Conservation (phyloP, 345 rosid genomes). For the Eucalyptus victrix region DNA sequence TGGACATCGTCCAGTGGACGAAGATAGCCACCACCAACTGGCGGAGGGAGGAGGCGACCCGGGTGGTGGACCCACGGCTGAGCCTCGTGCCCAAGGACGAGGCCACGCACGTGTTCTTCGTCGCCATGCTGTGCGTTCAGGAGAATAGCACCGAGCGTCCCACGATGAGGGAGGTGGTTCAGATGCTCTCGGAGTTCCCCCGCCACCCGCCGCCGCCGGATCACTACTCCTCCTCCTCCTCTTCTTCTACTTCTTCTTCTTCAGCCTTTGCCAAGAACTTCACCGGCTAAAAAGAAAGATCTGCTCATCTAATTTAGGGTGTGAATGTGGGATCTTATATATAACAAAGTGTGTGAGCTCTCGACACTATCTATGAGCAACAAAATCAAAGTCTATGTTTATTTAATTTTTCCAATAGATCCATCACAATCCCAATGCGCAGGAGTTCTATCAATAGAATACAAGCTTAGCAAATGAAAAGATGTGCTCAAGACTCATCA, state of each 20-base stretch:
- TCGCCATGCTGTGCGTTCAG: constrained; percentile 52
- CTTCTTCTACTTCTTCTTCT: neutral
- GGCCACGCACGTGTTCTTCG: constrained; percentile 42
- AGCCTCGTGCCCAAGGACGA: constrained; percentile 29
- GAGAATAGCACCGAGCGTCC: constrained; percentile 61
- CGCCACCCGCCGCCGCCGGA: neutral
- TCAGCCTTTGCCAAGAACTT: neutral
- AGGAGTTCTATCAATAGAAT: neutral
- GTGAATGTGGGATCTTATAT: neutral
- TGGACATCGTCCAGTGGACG: constrained; percentile 60
- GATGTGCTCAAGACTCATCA: neutral
- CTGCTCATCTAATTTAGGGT: neutral
- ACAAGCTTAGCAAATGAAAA: neutral
- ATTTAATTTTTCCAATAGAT: neutral
- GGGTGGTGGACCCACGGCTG: constrained; percentile 34
- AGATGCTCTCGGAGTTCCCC: constrained; percentile 46
- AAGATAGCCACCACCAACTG: constrained; percentile 16
- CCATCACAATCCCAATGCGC: neutral
- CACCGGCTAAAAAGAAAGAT: neutral
- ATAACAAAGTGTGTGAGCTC: neutral
- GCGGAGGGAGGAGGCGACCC: constrained; percentile 20
- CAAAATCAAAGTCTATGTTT: neutral
- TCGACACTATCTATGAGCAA: neutral
- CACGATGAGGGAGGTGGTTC: constrained; percentile 63
- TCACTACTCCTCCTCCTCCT: constrained; percentile 15